Evolutionary conservation across 257 asterid genomes (phyloP).

Genomic region (Verbena officinalis): DNA sequence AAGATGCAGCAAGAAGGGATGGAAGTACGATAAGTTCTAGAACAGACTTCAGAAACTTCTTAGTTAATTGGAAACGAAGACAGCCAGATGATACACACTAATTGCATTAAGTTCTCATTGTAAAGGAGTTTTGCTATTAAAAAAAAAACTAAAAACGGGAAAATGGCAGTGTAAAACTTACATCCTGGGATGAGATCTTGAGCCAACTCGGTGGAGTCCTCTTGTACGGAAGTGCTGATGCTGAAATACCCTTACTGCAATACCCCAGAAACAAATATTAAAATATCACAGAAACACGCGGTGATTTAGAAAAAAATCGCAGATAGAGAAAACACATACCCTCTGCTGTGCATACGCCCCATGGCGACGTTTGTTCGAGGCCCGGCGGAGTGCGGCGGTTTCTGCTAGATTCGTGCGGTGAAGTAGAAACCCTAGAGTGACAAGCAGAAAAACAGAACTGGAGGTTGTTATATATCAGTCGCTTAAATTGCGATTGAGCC

Average conservation of each 20-base stretch:
- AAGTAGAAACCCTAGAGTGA: conserved; percentile 40
- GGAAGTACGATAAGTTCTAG: background rate
- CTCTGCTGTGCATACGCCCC: conserved; percentile 98
- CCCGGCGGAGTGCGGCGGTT: conserved; percentile 28
- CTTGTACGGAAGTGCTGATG: conserved; percentile 87
- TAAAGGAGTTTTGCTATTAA: background rate
- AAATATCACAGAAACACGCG: conserved; percentile 6
- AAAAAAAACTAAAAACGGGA: background rate
- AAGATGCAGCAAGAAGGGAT: background rate
- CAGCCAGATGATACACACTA: background rate
- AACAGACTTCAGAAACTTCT: background rate
- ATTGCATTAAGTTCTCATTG: background rate
- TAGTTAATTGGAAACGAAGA: background rate
- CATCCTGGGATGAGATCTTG: conserved; percentile 62
- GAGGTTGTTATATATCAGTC: conserved; percentile 5
- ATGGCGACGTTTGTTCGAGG: conserved; percentile 39
- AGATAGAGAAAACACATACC: conserved; percentile 41
- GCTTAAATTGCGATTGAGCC: conserved; percentile 36
- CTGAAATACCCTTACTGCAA: conserved; percentile 85
- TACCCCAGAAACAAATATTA: conserved; percentile 3
- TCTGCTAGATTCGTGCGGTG: background rate
- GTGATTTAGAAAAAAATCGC: background rate
- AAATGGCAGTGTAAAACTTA: conserved; percentile 28
- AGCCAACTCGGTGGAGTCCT: conserved; percentile 90
- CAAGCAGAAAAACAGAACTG: background rate